Conservation (phyloP, 768 basidiomycete species). For the Suillus ampliporus region DNA sequence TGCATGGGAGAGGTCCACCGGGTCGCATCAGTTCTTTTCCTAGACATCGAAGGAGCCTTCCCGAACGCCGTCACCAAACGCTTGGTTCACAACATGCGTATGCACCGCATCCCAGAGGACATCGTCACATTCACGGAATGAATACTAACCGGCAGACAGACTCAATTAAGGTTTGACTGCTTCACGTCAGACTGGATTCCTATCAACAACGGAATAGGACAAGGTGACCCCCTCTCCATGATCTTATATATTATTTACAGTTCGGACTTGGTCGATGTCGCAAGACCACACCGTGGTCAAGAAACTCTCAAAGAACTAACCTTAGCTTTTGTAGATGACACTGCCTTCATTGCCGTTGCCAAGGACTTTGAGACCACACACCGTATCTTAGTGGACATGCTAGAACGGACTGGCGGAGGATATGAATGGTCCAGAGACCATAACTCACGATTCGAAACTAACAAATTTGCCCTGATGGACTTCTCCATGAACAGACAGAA, state of each 20-base stretch:
- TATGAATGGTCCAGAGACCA: conserved; percentile 19
- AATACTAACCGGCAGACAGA: conserved; percentile 23
- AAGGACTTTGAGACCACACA: conserved; percentile 25
- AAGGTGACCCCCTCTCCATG: conserved; percentile 34
- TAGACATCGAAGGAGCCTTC: conserved; percentile 38
- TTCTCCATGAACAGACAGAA: background rate
- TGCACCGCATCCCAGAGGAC: conserved; percentile 27
- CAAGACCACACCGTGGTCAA: background rate
- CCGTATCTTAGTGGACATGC: conserved; percentile 4
- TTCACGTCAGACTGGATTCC: conserved; percentile 24
- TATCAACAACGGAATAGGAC: conserved; percentile 27
- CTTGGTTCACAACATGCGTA: conserved; percentile 31
- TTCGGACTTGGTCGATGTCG: conserved; percentile 23
- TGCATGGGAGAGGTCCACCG: conserved; percentile 26
- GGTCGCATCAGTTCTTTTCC: conserved; percentile 32
- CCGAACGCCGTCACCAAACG: conserved; percentile 28
- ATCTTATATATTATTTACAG: conserved; percentile 33
- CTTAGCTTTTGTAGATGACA: conserved; percentile 33
- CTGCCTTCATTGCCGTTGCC: conserved; percentile 24
- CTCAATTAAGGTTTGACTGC: conserved; percentile 34
- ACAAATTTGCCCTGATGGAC: conserved; percentile 19
- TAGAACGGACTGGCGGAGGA: conserved; percentile 20
- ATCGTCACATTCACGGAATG: conserved; percentile 21
- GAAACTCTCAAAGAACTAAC: background rate
- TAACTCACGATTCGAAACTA: conserved; percentile 23